Evolutionary conservation across 768 basidiomycete species (phyloP).

Genomic region (Lactarius trivialis): DNA sequence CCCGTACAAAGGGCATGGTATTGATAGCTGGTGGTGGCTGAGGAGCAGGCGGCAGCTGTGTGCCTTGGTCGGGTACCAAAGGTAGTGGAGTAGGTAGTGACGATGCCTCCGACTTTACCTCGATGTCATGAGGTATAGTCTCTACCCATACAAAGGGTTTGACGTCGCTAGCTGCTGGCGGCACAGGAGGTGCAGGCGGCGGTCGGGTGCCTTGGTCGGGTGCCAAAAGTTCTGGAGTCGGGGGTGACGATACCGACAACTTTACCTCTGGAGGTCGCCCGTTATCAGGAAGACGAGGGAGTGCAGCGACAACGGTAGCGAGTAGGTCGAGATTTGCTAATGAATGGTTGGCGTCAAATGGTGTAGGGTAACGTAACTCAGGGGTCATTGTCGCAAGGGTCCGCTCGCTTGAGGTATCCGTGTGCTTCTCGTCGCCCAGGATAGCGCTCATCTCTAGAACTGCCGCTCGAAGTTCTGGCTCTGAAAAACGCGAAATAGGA

Average conservation of each 20-base stretch:
- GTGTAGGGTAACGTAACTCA: conserved; percentile 1
- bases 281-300: conserved; percentile 11
- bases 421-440: background rate
- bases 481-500: conserved; percentile 18
- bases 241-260: background rate
- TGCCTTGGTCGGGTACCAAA: too few species aligned
- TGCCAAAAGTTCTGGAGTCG: background rate
- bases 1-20: too few species aligned
- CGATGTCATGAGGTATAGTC: too few species aligned
- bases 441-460: conserved; percentile 16
- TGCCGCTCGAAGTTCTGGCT: conserved; percentile 15
- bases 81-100: too few species aligned
- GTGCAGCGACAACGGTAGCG: conserved; percentile 18
- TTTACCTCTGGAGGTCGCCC: conserved; percentile 3
- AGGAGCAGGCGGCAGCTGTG: too few species aligned
- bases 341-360: background rate
- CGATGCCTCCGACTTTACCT: too few species aligned
- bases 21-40: too few species aligned
- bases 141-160: too few species aligned
- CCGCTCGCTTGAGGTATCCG: conserved; percentile 12
- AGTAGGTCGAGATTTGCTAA: conserved; percentile 19
- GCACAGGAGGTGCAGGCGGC: too few species aligned
- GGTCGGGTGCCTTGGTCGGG: background rate
- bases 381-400: background rate
- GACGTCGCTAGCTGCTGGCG: too few species aligned